Conservation (phyloP, 148 eudicot species). For the Vaccinium macrocarpon region DNA sequence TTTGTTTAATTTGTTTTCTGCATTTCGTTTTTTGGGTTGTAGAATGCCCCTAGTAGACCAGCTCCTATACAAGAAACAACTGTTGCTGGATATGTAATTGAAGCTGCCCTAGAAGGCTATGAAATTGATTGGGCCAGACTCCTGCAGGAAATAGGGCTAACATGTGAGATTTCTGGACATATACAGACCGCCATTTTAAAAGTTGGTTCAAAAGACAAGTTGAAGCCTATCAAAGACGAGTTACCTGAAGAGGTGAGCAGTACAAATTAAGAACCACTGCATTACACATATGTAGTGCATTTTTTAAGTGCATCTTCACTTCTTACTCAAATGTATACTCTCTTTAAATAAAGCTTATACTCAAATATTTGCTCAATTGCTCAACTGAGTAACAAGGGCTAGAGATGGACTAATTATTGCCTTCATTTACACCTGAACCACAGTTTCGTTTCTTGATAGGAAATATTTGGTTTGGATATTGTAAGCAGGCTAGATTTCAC, state of each 20-base stretch:
- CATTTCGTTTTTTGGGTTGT: neutral
- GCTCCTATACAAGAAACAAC: slow-evolving; percentile 79
- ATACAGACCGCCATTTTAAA: slow-evolving; percentile 49
- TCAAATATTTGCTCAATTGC: neutral
- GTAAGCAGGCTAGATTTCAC: neutral
- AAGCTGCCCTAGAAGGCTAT: slow-evolving; percentile 73
- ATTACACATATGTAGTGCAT: neutral
- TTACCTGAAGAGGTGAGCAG: slow-evolving; percentile 73
- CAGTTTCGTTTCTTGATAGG: neutral
- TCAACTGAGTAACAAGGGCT: neutral
- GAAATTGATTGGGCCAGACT: slow-evolving; percentile 65
- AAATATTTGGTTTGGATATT: neutral
- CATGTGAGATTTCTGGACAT: slow-evolving; percentile 32
- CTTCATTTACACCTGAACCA: neutral
- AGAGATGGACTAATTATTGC: neutral
- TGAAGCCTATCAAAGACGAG: slow-evolving; percentile 76
- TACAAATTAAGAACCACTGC: slow-evolving; percentile 1
- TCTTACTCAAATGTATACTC: neutral
- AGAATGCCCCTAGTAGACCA: slow-evolving; percentile 77
- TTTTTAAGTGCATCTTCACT: neutral
- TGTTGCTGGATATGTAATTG: slow-evolving; percentile 55
- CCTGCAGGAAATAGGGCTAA: slow-evolving; percentile 54
- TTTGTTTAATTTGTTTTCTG: neutral
- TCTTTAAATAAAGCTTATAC: neutral
- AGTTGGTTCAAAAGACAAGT: slow-evolving; percentile 67